Evolutionary conservation across 257 asterid genomes (phyloP), one percentile per base, ranked within the genome.

Genomic region (Cordia subcordata): DNA sequence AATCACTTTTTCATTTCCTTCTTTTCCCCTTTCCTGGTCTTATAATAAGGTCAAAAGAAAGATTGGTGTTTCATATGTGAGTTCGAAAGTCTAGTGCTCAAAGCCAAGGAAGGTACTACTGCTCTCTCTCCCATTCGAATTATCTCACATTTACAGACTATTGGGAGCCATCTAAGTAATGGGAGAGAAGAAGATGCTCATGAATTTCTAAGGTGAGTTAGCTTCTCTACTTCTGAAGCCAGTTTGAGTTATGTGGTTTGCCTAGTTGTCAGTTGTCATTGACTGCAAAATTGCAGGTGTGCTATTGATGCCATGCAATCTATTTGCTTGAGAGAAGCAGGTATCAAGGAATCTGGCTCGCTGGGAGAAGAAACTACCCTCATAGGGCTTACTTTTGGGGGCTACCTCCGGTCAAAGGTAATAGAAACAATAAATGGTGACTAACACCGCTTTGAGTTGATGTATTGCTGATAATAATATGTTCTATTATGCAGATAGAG

Each of bases 161-260:
- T 84, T 1, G 95, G 95, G 59, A 76, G 85, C 67, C 83, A 75
- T 76, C 80, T 88, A 69, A 81, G 77, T 61, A 69, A 74, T 70
- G 96, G 96, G 54, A 82, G 82, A 77, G 86, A 89, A 72, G 96
- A 89, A 81, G 95, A 86, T 39, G 96, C 96, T 15, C 96, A 89
- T 64, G 96, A 86, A 67, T 88, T 88, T 84, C 90, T 86, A 53
- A 79, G 95, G 96, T 86, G 57, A 72, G 68, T 63, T 60, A 14
- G 17, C 54, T 44, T 66, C 49, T 42, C 3, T 42, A 42, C 10
- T 8, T 10, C 47, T 42, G 35, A 27, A 13, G n/a, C n/a, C 14
- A 8, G 23, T 27, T 13, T 9, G 10, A 33, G 45, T 54, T 11
- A 42, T 56, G 22, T 65, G 58, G 38, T 58, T 59, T 12, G 6